phyloP scores from a whole-genome alignment of 23 red algal species.

The Agarophyton chilense region DNA sequence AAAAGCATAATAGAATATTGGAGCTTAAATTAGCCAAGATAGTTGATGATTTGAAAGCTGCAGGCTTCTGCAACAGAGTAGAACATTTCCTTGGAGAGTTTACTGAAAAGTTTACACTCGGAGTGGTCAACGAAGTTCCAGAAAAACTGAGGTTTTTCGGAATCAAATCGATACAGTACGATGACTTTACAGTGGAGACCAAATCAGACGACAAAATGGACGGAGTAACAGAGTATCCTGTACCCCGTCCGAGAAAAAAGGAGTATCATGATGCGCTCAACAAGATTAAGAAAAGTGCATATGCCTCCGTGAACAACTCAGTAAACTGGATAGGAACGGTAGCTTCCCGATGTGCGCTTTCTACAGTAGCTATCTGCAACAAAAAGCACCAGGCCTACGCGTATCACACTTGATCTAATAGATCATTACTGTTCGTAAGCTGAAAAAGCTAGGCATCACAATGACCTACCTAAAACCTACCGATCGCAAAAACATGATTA shows the following conservation, averaged over 20 bases:
- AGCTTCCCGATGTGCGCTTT: background rate
- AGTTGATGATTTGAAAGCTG: background rate
- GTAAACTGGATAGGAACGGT: background rate
- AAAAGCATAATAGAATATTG: background rate
- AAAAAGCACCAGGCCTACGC: conserved; percentile 1
- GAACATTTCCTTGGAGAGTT: background rate
- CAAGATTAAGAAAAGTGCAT: background rate
- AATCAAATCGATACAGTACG: background rate
- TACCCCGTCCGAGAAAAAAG: background rate
- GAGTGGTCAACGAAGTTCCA: background rate
- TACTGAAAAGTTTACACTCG: background rate
- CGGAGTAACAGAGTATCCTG: background rate
- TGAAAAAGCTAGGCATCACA: too few relatives aligned
- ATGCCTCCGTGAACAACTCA: conserved; percentile 12
- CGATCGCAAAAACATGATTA: too few relatives aligned
- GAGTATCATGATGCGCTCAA: background rate
- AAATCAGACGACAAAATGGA: background rate
- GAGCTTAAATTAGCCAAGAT: background rate
- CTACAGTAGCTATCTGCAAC: background rate
- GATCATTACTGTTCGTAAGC: background rate
- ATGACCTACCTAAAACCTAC: too few relatives aligned
- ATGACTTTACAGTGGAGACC: background rate
- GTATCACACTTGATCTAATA: background rate
- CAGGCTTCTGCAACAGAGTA: background rate
- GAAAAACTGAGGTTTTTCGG: background rate